Conservation (phyloP, 2,329 filamentous ascomycete genomes). For the Thermothelomyces thermophilus region DNA sequence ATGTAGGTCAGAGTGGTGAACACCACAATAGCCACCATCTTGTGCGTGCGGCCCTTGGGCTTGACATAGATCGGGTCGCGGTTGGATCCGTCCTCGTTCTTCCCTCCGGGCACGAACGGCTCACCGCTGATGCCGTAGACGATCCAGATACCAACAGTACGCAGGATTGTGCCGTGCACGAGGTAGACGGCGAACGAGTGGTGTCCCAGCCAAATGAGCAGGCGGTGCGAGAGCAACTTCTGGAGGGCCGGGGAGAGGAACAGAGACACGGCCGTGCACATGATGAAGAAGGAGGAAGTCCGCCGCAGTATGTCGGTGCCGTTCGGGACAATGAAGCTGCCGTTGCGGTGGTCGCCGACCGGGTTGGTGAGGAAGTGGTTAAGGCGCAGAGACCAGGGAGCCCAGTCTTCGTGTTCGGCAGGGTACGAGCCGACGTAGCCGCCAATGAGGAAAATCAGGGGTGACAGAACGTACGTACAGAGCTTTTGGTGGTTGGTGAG, state of each 20-base stretch:
- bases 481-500: constrained; percentile 35
- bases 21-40: constrained; percentile 37
- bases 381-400: constrained; percentile 37
- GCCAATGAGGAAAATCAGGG: constrained; percentile 36
- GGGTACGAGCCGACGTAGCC: constrained; percentile 45
- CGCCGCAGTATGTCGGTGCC: constrained; percentile 36
- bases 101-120: constrained; percentile 22
- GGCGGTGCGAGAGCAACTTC: constrained; percentile 41
- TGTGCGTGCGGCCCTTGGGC: constrained; percentile 32
- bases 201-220: constrained; percentile 48
- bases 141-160: constrained; percentile 45
- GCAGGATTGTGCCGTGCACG: constrained; percentile 46
- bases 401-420: constrained; percentile 43
- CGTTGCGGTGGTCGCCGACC: constrained; percentile 31
- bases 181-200: constrained; percentile 51
- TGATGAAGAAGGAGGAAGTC: constrained; percentile 42
- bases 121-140: constrained; percentile 42
- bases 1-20: constrained; percentile 43
- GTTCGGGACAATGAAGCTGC: constrained; percentile 39
- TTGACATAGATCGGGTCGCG: constrained; percentile 38
- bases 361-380: constrained; percentile 30
- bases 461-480: constrained; percentile 29
- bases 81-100: constrained; percentile 34
- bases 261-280: constrained; percentile 44
- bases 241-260: constrained; percentile 44